Evolutionary conservation across 371 early-diverging fungal genomes (phyloP), one percentile per base, ranked within the genome.

Genomic region (Mortierella sp.): DNA sequence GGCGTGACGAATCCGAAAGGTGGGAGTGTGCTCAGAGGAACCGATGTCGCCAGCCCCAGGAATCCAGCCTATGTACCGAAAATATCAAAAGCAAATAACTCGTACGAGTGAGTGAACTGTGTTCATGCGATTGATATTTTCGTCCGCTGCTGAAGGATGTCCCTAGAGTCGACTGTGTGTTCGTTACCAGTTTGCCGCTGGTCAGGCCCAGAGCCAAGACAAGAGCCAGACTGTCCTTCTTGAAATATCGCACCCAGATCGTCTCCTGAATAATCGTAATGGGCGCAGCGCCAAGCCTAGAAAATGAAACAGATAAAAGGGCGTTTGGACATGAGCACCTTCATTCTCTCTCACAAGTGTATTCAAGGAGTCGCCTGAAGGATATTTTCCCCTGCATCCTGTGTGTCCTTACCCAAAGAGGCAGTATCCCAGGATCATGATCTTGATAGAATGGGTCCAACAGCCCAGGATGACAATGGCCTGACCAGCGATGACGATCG

Each of bases 261-360:
- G 86, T 86, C 66, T 86, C 86, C 72, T 86, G 86, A 31, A 86
- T 85, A 37, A 86, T 81, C 9, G 85, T 76, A 31, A 86, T 85
- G 24, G 86, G 86, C 19, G 85, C 85, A 47, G 82, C 81, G 39
- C 86, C 86, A 22, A 85, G 69, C n/a, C 86, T 86, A 52, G 1
- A 50, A 29, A 40, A 39, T 29, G 16, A 16, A 26, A 37, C 5
- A 44, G 7, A 40, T 7, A 31, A 63, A 6, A 37, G 3, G 2
- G 31, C 7, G 66, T 3, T 7, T 9, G n/a, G n/a, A 6, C 10
- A 24, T 64, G 1, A 64, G 37, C 22, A 58, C 31, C 31, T 34
- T 58, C 58, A 31, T 19, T 58, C 34, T 8, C 34, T 58, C 19
- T 9, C 37, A 55, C 13, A 37, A 13, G 41, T 3, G 61, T 9